These are phyloP conservation scores for Talaromyces ruber DNA, from an alignment of 495 filamentous ascomycete species.

Conservation along the genomic window DNA sequence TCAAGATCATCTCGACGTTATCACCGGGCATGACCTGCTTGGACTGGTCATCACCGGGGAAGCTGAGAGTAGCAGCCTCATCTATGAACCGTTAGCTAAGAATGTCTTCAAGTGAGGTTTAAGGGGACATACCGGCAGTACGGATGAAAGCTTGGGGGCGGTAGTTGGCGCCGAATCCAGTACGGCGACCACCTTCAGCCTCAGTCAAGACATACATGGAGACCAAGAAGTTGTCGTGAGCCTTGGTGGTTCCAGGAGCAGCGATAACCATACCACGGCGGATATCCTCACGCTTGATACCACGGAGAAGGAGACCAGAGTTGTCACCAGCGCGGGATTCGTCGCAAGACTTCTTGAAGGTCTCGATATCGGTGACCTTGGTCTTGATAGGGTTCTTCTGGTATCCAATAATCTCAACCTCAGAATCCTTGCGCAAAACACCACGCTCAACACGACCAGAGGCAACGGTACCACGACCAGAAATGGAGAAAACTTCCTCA, in stretches of 20 bases:
- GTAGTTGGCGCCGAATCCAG: slow-evolving; percentile 88
- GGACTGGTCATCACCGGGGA: slow-evolving; percentile 68
- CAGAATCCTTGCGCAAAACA: slow-evolving; percentile 78
- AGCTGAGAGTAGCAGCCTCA: slow-evolving; percentile 71
- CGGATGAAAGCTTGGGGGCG: slow-evolving; percentile 91
- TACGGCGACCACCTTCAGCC: slow-evolving; percentile 95
- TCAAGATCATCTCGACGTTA: slow-evolving; percentile 92
- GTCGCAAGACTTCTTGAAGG: slow-evolving; percentile 97
- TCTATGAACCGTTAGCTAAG: slow-evolving; percentile 28
- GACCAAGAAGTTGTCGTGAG: slow-evolving; percentile 81
- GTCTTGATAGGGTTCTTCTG: slow-evolving; percentile 71
- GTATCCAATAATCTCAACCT: slow-evolving; percentile 91
- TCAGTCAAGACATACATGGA: slow-evolving; percentile 96
- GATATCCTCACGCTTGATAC: slow-evolving; percentile 89
- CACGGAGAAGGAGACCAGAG: slow-evolving; percentile 93
- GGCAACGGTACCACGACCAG: slow-evolving; percentile 92
- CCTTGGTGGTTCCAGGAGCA: slow-evolving; percentile 65
- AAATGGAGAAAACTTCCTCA: slow-evolving; percentile 97
- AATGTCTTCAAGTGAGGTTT: not conserved
- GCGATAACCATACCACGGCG: slow-evolving; percentile 87
- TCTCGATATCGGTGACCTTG: slow-evolving; percentile 98
- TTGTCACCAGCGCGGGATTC: slow-evolving; percentile 93
- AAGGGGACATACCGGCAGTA: slow-evolving; percentile 58
- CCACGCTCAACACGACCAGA: slow-evolving; percentile 98
- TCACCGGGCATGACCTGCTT: slow-evolving; percentile 94